Percentiles rank a stretch among this genome's conserved stretches.
These are phyloP conservation scores for Wickerhamomyces sydowiorum DNA, from an alignment of 805 yeast genomes.

Conservation along the genomic window DNA sequence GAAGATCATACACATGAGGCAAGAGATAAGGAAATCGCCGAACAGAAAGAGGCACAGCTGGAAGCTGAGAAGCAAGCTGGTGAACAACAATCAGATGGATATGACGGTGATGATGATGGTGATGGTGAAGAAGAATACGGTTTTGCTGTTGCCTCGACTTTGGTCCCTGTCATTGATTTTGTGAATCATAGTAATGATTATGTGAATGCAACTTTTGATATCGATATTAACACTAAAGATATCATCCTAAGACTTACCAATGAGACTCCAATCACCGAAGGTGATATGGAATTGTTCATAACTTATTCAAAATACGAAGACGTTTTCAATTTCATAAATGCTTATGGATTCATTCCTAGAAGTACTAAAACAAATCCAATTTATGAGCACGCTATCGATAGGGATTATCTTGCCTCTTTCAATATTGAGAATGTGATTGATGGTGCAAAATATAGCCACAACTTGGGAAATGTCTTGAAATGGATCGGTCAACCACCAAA, in stretches of 20 bases:
- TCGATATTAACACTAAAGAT: slow-evolving; percentile 40
- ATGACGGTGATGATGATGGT: slow-evolving; percentile 2
- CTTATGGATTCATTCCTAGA: slow-evolving; percentile 43
- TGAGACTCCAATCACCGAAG: slow-evolving; percentile 2
- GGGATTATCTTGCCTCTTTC: slow-evolving; percentile 11
- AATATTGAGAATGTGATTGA: slow-evolving; percentile 7
- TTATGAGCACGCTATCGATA: slow-evolving; percentile 30
- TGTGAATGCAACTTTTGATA: slow-evolving; percentile 54
- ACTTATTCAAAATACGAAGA: slow-evolving; percentile 41
- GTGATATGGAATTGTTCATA: slow-evolving; percentile 34
- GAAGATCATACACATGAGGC: slow-evolving; percentile 1
- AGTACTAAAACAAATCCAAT: slow-evolving; percentile 12
- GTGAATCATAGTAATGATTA: slow-evolving; percentile 48
- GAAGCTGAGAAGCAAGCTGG: background rate
- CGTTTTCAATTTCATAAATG: slow-evolving; percentile 29
- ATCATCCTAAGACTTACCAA: slow-evolving; percentile 30
- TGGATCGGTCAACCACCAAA: slow-evolving; percentile 34
- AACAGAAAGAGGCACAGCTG: slow-evolving; percentile 2
- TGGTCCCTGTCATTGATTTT: slow-evolving; percentile 66
- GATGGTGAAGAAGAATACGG: slow-evolving; percentile 25
- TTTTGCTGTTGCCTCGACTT: slow-evolving; percentile 42
- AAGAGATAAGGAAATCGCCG: background rate
- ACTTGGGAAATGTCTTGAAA: slow-evolving; percentile 24
- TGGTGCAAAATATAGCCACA: slow-evolving; percentile 7
- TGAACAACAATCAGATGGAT: slow-evolving; percentile 4